Evolutionary conservation across 495 filamentous ascomycete species (phyloP).

Genomic region (Tuber borchii): DNA sequence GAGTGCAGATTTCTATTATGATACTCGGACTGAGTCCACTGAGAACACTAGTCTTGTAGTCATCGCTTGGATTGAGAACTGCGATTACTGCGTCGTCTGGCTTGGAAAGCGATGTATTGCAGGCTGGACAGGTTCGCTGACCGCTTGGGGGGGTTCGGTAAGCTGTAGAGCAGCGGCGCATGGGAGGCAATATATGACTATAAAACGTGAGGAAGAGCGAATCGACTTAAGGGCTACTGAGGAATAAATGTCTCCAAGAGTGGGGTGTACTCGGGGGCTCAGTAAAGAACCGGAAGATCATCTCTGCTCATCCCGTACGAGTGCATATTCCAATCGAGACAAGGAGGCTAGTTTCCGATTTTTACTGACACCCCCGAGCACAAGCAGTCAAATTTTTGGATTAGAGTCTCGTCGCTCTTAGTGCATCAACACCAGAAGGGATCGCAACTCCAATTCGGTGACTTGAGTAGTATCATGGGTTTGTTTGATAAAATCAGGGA

Average conservation of each 20-base stretch:
- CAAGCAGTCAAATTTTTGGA: no score
- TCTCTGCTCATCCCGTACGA: no score
- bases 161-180: slow-evolving; percentile 69
- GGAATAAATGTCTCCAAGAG: background rate
- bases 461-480: no score
- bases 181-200: slow-evolving; percentile 77
- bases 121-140: slow-evolving; percentile 72
- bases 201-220: slow-evolving; percentile 24
- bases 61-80: slow-evolving; percentile 76
- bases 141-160: slow-evolving; percentile 51
- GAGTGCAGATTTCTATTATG: slow-evolving; percentile 60
- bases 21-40: slow-evolving; percentile 75
- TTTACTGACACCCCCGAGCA: no score
- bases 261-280: background rate
- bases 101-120: slow-evolving; percentile 59
- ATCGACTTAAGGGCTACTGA: background rate
- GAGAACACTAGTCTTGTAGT: slow-evolving; percentile 86
- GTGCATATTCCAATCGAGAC: no score
- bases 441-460: no score
- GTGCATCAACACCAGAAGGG: no score
- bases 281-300: background rate
- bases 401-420: no score
- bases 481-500: no score
- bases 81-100: slow-evolving; percentile 73
- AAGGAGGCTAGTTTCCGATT: no score